phyloP scores from a whole-genome alignment of 192 early-diverging fungal species.

The Gonapodya sp. region DNA sequence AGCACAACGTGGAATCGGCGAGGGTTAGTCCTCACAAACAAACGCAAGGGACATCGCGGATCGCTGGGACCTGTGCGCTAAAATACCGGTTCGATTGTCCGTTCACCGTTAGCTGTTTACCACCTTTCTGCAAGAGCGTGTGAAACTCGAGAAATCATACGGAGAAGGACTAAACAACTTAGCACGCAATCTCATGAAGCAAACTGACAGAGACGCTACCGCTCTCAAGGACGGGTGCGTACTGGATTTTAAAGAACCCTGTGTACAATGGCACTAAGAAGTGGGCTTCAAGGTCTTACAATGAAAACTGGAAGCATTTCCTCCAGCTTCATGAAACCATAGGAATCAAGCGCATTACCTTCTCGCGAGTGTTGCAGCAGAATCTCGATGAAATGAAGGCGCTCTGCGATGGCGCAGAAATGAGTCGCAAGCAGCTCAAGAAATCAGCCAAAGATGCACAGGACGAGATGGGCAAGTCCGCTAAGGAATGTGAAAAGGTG shows the following conservation, averaged over 20 bases:
- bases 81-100: neutral
- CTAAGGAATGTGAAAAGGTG: neutral
- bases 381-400: constrained; percentile 1
- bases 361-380: neutral
- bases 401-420: neutral
- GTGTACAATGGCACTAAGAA: neutral
- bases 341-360: neutral
- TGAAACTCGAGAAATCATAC: neutral
- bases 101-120: neutral
- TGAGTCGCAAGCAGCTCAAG: constrained; percentile 1
- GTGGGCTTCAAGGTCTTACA: neutral
- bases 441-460: neutral
- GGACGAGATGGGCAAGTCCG: neutral
- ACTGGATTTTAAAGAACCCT: neutral
- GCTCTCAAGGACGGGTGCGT: neutral
- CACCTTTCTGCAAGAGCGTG: neutral
- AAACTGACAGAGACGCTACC: neutral
- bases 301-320: neutral
- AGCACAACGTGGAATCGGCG: neutral
- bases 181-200: neutral
- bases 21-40: neutral
- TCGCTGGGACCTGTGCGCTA: neutral
- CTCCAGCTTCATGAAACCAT: neutral
- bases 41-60: neutral
- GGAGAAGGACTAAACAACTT: neutral